Evolutionary conservation across 768 basidiomycete genomes (phyloP), one percentile per base, ranked within the genome.

Genomic region (Cyclocybe aegerita): DNA sequence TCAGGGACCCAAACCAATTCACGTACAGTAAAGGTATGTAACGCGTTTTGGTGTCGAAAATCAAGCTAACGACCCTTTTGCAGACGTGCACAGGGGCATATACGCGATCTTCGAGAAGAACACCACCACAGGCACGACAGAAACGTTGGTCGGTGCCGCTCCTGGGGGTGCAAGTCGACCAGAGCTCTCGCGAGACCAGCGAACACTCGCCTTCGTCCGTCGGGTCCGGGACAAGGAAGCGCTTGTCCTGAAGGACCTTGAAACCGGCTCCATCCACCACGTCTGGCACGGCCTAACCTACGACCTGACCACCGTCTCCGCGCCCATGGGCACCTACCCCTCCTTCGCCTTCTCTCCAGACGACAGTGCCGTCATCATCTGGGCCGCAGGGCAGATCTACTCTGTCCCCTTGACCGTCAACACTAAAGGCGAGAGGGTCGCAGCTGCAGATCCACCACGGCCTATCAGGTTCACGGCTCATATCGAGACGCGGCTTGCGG

Each of bases 291-390:
- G 85, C 0, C 70, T 90, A 31, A 83, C 77, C 2, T 88, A 86
- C 58, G 87, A 90, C 60, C 70, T 83, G n/a, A 73, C 73, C 15
- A 62, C 64, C 8, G 72, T 87, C 44, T 87, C 81, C 7, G 84
- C 86, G 10, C 87, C 88, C 0, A 88, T 88, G 85, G 85, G 86
- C 9, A 90, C 87, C 36, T 90, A 90, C 56, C 88, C 87, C 0
- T 83, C 85, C 1, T 90, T 86, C 59, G 75, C 86, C 7, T 89
- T 89, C 65, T 76, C 82, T 0, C 83, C 82, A 0, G 65, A 69
- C 12, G 80, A 81, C 52, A 72, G 77, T 49, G 82, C 79, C 1
- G 67, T 89, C 46, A 73, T 89, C 54, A 83, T 89, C 49, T 89
- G 87, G 87, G 84, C 87, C 4, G 79, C 83, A 1, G 87, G 87